A percentile compares a stretch with the other conserved stretches of the same genome.
Conservation (phyloP, 768 basidiomycete genomes). For the Tricholomella constricta region DNA sequence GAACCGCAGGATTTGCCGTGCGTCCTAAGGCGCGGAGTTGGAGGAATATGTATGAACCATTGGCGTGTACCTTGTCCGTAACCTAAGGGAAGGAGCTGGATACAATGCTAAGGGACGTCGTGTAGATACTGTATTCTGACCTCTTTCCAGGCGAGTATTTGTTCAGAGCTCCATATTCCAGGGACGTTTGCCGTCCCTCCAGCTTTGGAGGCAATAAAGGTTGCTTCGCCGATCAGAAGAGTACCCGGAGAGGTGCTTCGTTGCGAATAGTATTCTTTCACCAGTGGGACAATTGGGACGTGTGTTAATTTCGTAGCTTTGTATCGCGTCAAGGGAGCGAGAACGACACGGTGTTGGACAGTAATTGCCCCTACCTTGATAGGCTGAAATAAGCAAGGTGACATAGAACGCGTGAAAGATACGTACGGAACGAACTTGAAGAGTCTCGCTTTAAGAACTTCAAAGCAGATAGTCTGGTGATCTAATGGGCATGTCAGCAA, state of each 20-base stretch:
- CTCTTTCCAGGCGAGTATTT: conserved; percentile 59
- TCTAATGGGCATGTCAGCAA: too few species aligned
- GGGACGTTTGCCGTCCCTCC: conserved; percentile 54
- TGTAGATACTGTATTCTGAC: conserved; percentile 27
- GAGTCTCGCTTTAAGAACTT: too few species aligned
- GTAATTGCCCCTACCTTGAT: conserved; percentile 34
- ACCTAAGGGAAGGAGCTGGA: neutral
- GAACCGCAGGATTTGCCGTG: conserved; percentile 30
- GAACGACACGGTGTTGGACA: conserved; percentile 47
- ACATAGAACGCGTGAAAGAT: too few species aligned
- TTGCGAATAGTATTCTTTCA: conserved; percentile 39
- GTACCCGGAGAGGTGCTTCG: conserved; percentile 39
- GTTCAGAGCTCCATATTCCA: conserved; percentile 65
- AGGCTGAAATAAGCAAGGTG: conserved; percentile 39
- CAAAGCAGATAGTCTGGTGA: too few species aligned
- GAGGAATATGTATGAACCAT: conserved; percentile 48
- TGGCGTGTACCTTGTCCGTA: conserved; percentile 49
- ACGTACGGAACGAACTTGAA: too few species aligned
- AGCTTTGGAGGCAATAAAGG: conserved; percentile 46
- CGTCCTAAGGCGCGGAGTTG: conserved; percentile 64
- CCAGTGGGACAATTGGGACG: conserved; percentile 29
- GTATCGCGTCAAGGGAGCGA: conserved; percentile 33
- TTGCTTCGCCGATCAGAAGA: conserved; percentile 49
- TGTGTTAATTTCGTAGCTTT: conserved; percentile 17
- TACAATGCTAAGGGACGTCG: neutral